Evolutionary conservation across 1,284 basidiomycete species (phyloP).

Genomic region (Pholiota adiposa): DNA sequence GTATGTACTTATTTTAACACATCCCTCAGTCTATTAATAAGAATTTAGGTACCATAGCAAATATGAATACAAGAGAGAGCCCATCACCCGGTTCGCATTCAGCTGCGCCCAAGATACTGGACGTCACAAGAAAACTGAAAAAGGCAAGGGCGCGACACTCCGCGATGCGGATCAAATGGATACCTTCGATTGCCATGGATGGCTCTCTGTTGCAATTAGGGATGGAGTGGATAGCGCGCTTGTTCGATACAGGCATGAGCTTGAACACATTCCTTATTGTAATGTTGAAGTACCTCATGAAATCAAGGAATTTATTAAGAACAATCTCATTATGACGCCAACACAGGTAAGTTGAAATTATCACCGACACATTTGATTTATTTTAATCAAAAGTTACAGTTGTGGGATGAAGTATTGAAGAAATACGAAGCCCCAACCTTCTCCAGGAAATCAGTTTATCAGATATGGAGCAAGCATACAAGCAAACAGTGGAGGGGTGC

Average conservation of each 20-base stretch:
- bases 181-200: neutral
- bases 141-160: neutral
- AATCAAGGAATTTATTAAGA: neutral
- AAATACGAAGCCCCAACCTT: conserved; percentile 18
- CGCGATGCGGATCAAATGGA: neutral
- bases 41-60: too few relatives aligned
- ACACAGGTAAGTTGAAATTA: conserved; percentile 7
- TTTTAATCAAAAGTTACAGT: conserved; percentile 13
- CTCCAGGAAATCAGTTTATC: conserved; percentile 19
- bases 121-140: neutral
- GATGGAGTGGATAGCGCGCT: neutral
- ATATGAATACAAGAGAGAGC: too few relatives aligned
- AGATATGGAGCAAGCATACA: conserved; percentile 19
- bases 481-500: conserved; percentile 24
- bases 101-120: neutral
- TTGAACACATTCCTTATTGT: conserved; percentile 1
- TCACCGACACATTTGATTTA: neutral
- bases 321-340: conserved; percentile 8
- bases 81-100: too few relatives aligned
- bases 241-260: neutral
- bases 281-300: neutral
- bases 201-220: neutral
- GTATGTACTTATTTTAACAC: too few relatives aligned
- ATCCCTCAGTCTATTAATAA: too few relatives aligned
- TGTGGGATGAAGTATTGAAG: conserved; percentile 26